phyloP scores from a whole-genome alignment of 768 basidiomycete species.

The Termitomyces sp. region DNA sequence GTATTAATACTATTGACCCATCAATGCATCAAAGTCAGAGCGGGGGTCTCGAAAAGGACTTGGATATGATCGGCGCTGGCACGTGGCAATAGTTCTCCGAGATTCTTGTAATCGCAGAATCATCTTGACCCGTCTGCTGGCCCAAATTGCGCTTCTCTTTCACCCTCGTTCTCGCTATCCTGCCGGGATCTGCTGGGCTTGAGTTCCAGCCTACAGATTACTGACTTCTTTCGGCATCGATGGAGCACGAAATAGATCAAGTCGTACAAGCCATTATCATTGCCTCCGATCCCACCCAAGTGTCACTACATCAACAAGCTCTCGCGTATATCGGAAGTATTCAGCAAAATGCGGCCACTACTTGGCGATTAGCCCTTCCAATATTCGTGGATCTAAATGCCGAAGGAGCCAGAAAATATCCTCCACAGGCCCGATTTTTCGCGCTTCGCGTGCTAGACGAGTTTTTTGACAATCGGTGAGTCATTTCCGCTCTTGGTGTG shows the following conservation, averaged over 20 bases:
- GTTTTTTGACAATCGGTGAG: constrained; percentile 79
- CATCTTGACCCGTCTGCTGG: constrained; percentile 15
- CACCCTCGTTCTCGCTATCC: constrained; percentile 4
- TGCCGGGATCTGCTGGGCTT: not conserved
- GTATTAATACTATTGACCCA: not conserved
- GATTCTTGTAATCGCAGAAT: constrained; percentile 13
- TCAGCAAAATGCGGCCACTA: constrained; percentile 66
- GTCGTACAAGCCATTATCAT: constrained; percentile 83
- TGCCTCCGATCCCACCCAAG: constrained; percentile 76
- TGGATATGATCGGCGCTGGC: constrained; percentile 14
- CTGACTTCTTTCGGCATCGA: constrained; percentile 20
- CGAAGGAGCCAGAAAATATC: constrained; percentile 63
- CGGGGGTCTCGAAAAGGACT: not conserved
- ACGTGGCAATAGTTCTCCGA: constrained; percentile 13
- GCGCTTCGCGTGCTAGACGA: constrained; percentile 78
- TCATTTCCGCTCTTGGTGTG: constrained; percentile 11
- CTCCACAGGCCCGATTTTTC: constrained; percentile 72
- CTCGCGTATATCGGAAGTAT: constrained; percentile 76
- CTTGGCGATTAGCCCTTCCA: constrained; percentile 78
- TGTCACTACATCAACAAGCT: constrained; percentile 76
- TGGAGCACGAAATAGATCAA: constrained; percentile 75
- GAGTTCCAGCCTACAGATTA: not conserved
- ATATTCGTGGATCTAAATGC: constrained; percentile 62
- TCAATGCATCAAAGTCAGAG: not conserved
- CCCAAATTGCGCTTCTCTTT: constrained; percentile 16